A percentile compares a stretch with the other conserved stretches of the same genome.
phyloP scores from a whole-genome alignment of 768 basidiomycete species.

The Russula foetens region DNA sequence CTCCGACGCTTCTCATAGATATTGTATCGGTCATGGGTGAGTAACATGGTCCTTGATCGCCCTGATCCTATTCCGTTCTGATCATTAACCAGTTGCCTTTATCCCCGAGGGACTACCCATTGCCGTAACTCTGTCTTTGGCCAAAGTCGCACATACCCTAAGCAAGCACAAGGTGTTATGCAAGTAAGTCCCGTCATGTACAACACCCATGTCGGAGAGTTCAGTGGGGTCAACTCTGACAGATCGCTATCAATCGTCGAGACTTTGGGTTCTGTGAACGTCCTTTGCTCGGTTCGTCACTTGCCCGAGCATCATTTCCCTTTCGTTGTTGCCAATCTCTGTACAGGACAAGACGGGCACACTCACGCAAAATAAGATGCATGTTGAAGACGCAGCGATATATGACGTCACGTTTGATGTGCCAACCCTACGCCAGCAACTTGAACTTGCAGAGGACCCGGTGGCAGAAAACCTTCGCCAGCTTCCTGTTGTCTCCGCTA shows the following conservation, averaged over 20 bases:
- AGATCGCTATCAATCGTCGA: constrained; percentile 55
- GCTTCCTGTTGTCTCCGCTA: constrained; percentile 34
- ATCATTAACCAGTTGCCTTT: constrained; percentile 31
- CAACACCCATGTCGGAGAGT: background rate
- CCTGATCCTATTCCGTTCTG: background rate
- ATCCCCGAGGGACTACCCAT: constrained; percentile 49
- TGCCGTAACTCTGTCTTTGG: constrained; percentile 47
- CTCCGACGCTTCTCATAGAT: constrained; percentile 44
- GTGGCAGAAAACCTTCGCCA: constrained; percentile 19
- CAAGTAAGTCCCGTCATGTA: constrained; percentile 23
- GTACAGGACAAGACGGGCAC: constrained; percentile 50
- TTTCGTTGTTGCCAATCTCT: too few relatives aligned
- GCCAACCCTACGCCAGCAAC: background rate
- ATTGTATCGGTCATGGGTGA: constrained; percentile 45
- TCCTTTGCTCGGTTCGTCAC: constrained; percentile 30
- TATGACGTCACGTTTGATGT: constrained; percentile 26
- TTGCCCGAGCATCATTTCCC: background rate
- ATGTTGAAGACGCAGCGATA: constrained; percentile 40
- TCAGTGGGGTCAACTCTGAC: background rate
- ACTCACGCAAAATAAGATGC: constrained; percentile 53
- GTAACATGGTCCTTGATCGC: background rate
- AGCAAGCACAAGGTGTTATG: constrained; percentile 45
- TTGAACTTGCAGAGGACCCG: background rate
- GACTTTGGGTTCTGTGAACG: constrained; percentile 54
- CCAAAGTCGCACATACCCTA: constrained; percentile 37